Evolutionary conservation across 2,329 filamentous ascomycete species (phyloP), one percentile per base, ranked within the genome.

Genomic region (Proliferodiscus dingleyae): DNA sequence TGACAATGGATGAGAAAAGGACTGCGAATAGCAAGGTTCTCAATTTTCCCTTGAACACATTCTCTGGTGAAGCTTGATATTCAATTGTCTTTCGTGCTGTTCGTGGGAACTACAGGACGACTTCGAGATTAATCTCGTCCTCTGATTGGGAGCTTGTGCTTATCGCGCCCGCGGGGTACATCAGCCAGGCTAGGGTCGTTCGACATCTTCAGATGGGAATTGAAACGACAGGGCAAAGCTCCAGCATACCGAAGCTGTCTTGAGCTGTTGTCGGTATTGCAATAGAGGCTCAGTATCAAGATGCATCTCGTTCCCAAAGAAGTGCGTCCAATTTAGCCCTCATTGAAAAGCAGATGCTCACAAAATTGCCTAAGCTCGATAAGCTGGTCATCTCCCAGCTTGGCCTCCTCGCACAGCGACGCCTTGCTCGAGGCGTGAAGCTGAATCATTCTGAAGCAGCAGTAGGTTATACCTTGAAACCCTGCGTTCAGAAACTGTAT

Each of bases 301-400:
- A 74, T 74, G 71, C 69, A 71, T 68, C 64, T 74, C 48, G 64
- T 73, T 45, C 71, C 71, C 8, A 72, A 69, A 58, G 71, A 74
- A 67, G 71, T 73, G 47, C 46, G 68, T 65, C 33, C 30, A 37
- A 28, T n/a, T n/a, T n/a, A n/a, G n/a, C n/a, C n/a, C n/a, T n/a
- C n/a, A n/a, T n/a, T n/a, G n/a, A n/a, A n/a, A n/a, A n/a, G n/a
- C n/a, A n/a, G n/a, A n/a, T 11, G 28, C 41, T 51, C 9, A 50
- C 45, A 22, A 13, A 15, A 2, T 21, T 45, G 23, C 37, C 34
- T 16, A 55, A 97, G 91, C 77, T 97, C 63, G 91, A 97, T 75
- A 97, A 97, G 81, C 87, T 97, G 68, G 78, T 85, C 65, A 91
- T 95, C 64, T 87, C 89, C 44, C 89, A 96, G 68, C 73, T 95